Evolutionary conservation across 192 early-diverging fungal genomes (phyloP), one percentile per base, ranked within the genome.

Genomic region (Rhizoclosmatium sp.): DNA sequence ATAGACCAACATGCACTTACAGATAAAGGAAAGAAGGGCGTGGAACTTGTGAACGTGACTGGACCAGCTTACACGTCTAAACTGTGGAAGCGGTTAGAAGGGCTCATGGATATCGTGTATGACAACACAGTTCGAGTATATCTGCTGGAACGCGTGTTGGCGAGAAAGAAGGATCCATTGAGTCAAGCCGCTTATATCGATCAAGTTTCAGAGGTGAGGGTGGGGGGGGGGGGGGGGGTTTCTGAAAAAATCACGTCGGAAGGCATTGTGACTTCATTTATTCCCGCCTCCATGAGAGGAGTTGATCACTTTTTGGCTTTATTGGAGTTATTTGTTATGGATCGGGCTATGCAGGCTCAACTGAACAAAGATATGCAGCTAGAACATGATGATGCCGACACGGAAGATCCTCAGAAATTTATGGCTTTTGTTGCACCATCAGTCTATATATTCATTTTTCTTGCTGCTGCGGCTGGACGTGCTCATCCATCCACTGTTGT

Each of bases 31-130:
- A 85, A 80, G 45, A 49, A 78, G 19, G 65, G 54, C 4, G 75
- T 51, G 4, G 76, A 76, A 47, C 45, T 23, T 19, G 48, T 61
- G 51, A 68, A 47, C 66, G 41, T 64, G 76, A 42, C 65, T 58
- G 66, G 48, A 31, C 75, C 69, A 45, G 12, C 68, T 67, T 65
- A 82, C 59, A 77, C 80, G 1, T 21, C 61, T 40, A 68, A 59
- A 40, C 65, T 89, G 65, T 89, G 88, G 88, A 80, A 61, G 58
- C 49, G 86, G 56, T 46, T 85, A 7, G 88, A 89, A 66, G 69
- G 69, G 2, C 75, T 88, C 46, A 82, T 83, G 62, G 88, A 89
- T 71, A 72, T 76, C 12, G 81, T 88, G 14, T 84, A 83, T 59
- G 79, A 82, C 19, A 81, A 82, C 44, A 69, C 83, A 21, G 76